These are phyloP conservation scores for Kurtzmaniella quercitrusa DNA, from an alignment of 1,139 yeast species.

Conservation along the genomic window DNA sequence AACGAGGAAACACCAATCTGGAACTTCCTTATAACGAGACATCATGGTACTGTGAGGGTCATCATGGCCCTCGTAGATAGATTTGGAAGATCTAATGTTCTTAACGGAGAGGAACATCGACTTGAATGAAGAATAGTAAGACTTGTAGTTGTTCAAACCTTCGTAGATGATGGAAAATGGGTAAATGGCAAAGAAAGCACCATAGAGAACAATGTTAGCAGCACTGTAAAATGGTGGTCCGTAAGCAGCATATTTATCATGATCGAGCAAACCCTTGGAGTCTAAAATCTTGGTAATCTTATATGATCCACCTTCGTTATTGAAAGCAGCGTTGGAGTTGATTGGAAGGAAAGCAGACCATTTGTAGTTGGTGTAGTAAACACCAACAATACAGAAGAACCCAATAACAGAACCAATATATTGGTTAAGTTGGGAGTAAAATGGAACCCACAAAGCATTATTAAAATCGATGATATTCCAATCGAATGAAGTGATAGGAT, in stretches of 20 bases:
- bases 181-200: conserved; percentile 54
- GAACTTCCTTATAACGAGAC: conserved; percentile 55
- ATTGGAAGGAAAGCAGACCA: conserved; percentile 55
- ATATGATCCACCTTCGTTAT: conserved; percentile 44
- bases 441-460: conserved; percentile 37
- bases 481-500: conserved; percentile 54
- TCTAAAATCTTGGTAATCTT: conserved; percentile 39
- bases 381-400: conserved; percentile 37
- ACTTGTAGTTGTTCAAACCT: conserved; percentile 25
- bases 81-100: conserved; percentile 9
- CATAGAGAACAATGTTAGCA: conserved; percentile 44
- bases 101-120: conserved; percentile 21
- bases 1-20: conserved; percentile 54
- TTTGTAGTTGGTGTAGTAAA: conserved; percentile 48
- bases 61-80: conserved; percentile 12
- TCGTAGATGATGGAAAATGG: conserved; percentile 52
- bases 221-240: conserved; percentile 46
- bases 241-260: conserved; percentile 35
- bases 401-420: conserved; percentile 42
- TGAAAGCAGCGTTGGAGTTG: conserved; percentile 41
- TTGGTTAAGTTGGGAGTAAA: conserved; percentile 39
- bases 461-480: conserved; percentile 34
- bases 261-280: conserved; percentile 31
- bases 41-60: conserved; percentile 59
- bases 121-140: conserved; percentile 13